Conservation (phyloP, 768 basidiomycete species). For the Xerocomus brunneocitrinus region DNA sequence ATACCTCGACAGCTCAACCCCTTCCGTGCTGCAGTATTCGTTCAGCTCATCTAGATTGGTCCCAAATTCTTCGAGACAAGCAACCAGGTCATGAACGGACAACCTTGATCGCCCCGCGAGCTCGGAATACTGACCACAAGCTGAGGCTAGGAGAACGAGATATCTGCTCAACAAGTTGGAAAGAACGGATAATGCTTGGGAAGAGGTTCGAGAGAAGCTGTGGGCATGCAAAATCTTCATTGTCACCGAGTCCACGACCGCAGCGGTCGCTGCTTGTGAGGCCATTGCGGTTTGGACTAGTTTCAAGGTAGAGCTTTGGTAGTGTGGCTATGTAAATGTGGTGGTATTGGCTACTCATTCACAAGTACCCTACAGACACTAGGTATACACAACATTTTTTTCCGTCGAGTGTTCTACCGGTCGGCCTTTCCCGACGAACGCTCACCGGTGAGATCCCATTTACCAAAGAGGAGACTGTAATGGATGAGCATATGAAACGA, state of each 20-base stretch:
- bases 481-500: conserved; percentile 3
- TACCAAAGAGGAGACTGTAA: conserved; percentile 39
- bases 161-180: conserved; percentile 77
- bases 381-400: neutral
- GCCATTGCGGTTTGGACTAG: conserved; percentile 13
- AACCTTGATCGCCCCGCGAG: conserved; percentile 65
- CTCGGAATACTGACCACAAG: conserved; percentile 69
- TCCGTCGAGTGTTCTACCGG: neutral
- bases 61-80: conserved; percentile 72
- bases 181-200: conserved; percentile 64
- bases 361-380: neutral
- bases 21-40: conserved; percentile 65
- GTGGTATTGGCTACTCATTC: no score
- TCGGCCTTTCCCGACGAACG: conserved; percentile 11
- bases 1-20: conserved; percentile 63
- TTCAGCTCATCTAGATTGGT: conserved; percentile 63
- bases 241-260: conserved; percentile 62
- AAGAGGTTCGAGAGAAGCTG: conserved; percentile 70
- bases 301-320: no score
- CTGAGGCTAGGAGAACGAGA: conserved; percentile 56
- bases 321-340: neutral
- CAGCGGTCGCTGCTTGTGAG: conserved; percentile 45
- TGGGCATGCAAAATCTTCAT: conserved; percentile 74
- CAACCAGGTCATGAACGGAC: conserved; percentile 54
- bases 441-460: conserved; percentile 36